Base-by-base conservation (phyloP, 768 basidiomycete species). In the Cubamyces lactineus region DNA sequence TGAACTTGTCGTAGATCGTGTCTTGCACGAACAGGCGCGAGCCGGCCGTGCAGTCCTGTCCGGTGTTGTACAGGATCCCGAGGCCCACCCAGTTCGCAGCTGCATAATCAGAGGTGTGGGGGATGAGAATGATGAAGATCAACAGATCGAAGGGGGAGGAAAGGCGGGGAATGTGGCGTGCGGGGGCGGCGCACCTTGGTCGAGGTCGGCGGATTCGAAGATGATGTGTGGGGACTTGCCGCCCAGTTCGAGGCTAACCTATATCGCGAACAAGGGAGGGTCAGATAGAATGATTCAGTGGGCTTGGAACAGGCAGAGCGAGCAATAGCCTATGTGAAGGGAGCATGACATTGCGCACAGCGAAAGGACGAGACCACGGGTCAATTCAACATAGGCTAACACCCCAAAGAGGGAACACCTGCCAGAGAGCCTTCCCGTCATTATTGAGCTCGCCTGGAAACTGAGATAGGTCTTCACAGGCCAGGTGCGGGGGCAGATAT, bases 31-130 rank as follows among this genome's bases (percentile, higher is more conserved):
- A 94, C 40, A 95, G 77, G 15, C 96, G 85, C 38, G 94, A 96
- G 42, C 96, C 94, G 23, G 94, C 94, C 3, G 91, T 93, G 74
- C 96, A 97, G 71, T 94, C 92, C 75, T 96, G 92, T n/a, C 93
- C 92, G 39, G 89, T 86, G 68, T 93, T 93, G 76, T 91, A 94
- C 67, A 88, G 87, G 58, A 95, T 89, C 21, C 94, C 94, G 23
- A 95, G 79, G 8, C 87, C 89, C 21, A 87, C 85, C 94, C 94
- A 96, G 66, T 82, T 86, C 28, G 92, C 91, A 57, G 94, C 93
- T 69, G 15, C 53, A 47, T 28, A 40, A 28, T 28, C 28, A 28
- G 28, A 28, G 28, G 28, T 34, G 34, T 11, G 34, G 21, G 13
- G 24, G 11, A 5, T 28, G 26, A 26, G 48, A 49, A 26, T 19